Conservation (phyloP, 2,329 filamentous ascomycete species). For the Chaetomiaceae sp. region DNA sequence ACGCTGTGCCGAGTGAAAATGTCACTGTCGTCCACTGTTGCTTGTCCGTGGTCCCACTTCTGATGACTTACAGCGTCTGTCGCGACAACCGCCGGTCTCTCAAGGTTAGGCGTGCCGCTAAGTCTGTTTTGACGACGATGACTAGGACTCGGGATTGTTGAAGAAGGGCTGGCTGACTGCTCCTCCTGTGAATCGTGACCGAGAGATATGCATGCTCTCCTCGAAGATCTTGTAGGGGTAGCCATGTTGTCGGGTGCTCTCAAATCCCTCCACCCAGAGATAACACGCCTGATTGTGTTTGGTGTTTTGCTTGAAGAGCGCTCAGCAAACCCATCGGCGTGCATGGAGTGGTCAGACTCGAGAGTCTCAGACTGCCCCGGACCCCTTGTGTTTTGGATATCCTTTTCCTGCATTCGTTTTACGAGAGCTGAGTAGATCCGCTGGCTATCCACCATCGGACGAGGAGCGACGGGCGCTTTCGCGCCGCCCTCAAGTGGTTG, state of each 20-base stretch:
- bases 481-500: slow-evolving; percentile 18
- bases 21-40: neutral
- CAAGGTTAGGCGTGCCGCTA: too few relatives aligned
- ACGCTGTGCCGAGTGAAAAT: neutral
- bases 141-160: neutral
- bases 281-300: slow-evolving; percentile 18
- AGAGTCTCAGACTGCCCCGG: slow-evolving; percentile 15
- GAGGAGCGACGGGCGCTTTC: slow-evolving; percentile 17
- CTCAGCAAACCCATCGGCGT: neutral
- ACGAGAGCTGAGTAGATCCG: slow-evolving; percentile 63
- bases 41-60: too few relatives aligned
- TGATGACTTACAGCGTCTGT: neutral
- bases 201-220: neutral
- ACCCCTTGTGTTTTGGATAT: slow-evolving; percentile 28
- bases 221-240: slow-evolving; percentile 15
- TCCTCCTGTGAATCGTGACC: neutral
- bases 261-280: neutral
- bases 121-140: neutral
- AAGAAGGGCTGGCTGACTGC: neutral
- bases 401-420: slow-evolving; percentile 45
- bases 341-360: neutral
- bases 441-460: slow-evolving; percentile 47
- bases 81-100: neutral
- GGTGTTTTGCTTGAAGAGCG: slow-evolving; percentile 4
- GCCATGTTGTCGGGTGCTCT: neutral